These are phyloP conservation scores for Mucor racemosus DNA, from an alignment of 371 early-diverging fungal genomes.

Conservation along the genomic window DNA sequence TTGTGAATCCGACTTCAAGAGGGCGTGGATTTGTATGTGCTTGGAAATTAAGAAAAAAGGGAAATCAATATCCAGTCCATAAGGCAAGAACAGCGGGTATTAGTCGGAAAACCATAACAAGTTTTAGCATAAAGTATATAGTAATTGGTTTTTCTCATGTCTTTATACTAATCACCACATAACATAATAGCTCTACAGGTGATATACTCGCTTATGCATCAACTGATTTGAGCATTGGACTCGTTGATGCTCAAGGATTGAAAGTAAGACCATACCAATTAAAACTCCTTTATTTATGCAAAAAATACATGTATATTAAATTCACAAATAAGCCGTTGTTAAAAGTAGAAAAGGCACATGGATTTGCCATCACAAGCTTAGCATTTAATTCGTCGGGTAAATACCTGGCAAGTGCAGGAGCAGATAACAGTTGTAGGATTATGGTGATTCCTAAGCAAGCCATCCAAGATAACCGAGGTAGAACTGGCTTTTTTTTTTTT, in stretches of 20 bases:
- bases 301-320: not conserved
- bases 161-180: not conserved
- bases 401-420: constrained; percentile 47
- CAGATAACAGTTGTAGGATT: constrained; percentile 8
- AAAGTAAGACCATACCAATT: constrained; percentile 38
- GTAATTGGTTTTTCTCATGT: not conserved
- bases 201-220: constrained; percentile 65
- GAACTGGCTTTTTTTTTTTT: not conserved
- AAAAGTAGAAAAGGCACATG: constrained; percentile 34
- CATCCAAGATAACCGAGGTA: not conserved
- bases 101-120: constrained; percentile 42
- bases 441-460: not conserved
- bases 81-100: constrained; percentile 37
- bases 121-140: constrained; percentile 36
- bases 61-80: constrained; percentile 25
- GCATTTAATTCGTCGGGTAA: constrained; percentile 57
- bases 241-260: constrained; percentile 62
- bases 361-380: constrained; percentile 63
- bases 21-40: constrained; percentile 40
- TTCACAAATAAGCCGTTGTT: constrained; percentile 3
- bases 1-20: constrained; percentile 39
- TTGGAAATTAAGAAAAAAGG: constrained; percentile 31
- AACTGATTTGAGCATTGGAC: constrained; percentile 56
- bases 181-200: constrained; percentile 48
- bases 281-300: constrained; percentile 22